Conservation (phyloP, 208 protist species). For the Acanthamoeba castellanii region DNA sequence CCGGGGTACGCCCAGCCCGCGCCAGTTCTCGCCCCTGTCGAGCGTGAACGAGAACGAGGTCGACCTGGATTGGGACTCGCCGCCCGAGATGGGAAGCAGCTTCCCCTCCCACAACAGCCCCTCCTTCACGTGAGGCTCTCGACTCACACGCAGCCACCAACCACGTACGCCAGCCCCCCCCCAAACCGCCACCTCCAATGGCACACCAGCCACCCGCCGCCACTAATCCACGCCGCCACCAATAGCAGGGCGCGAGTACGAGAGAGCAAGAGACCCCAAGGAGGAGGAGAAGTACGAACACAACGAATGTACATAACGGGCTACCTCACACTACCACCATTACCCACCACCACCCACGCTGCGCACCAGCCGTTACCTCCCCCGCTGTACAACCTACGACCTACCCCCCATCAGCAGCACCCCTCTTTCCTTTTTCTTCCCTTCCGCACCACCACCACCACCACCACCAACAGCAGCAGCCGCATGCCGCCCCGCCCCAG, state of each 20-base stretch:
- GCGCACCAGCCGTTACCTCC: background rate
- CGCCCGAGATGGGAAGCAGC: slow-evolving; percentile 40
- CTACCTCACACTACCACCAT: background rate
- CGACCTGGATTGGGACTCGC: slow-evolving; percentile 36
- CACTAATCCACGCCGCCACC: background rate
- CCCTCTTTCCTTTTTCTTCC: background rate
- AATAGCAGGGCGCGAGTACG: background rate
- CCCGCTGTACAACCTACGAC: background rate
- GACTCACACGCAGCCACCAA: background rate
- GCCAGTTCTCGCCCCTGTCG: slow-evolving; percentile 21
- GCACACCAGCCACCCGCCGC: background rate
- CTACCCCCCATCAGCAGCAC: background rate
- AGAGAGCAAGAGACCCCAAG: background rate
- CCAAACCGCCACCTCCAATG: background rate
- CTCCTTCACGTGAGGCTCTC: slow-evolving; percentile 6
- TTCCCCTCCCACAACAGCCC: slow-evolving; percentile 35
- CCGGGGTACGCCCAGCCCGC: slow-evolving; percentile 33
- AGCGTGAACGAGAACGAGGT: slow-evolving; percentile 52
- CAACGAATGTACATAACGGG: background rate
- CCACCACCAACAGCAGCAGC: background rate
- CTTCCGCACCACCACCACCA: background rate
- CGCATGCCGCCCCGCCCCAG: no score
- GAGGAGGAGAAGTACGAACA: background rate
- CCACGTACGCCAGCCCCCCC: no score
- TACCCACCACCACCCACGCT: no score